phyloP scores from a whole-genome alignment of 257 asterid species.

The Rubia yunnanensis region DNA sequence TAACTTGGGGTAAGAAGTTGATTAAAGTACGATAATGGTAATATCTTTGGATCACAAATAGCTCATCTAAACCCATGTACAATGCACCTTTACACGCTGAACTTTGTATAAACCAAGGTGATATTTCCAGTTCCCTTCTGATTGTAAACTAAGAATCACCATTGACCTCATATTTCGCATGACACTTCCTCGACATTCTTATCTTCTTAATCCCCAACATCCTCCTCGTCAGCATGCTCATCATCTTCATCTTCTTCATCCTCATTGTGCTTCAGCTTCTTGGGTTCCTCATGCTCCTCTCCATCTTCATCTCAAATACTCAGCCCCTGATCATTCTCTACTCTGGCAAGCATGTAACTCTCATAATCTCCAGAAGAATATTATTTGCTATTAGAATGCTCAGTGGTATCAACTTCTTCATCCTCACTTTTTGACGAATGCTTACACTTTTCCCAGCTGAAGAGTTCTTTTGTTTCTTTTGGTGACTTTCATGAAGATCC shows the following conservation, averaged over 20 bases:
- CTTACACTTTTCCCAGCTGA: conserved; percentile 48
- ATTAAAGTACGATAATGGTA: too few relatives aligned
- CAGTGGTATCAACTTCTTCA: conserved; percentile 35
- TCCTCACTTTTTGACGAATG: conserved; percentile 27
- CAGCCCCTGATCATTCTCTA: conserved; percentile 44
- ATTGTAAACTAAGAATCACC: conserved; percentile 12
- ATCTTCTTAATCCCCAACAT: conserved; percentile 43
- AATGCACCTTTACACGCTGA: background rate
- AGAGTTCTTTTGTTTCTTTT: conserved; percentile 51
- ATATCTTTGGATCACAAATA: too few relatives aligned
- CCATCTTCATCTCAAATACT: conserved; percentile 19
- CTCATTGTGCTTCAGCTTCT: conserved; percentile 26
- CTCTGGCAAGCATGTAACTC: conserved; percentile 21
- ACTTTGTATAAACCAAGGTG: background rate
- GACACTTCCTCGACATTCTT: conserved; percentile 22
- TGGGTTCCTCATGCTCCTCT: conserved; percentile 30
- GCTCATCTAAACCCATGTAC: conserved; percentile 4
- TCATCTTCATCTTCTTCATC: conserved; percentile 56
- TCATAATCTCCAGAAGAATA: conserved; percentile 38
- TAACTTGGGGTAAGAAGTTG: conserved; percentile 6
- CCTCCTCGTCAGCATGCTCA: conserved; percentile 74
- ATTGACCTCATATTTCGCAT: conserved; percentile 35
- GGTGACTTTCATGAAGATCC: conserved; percentile 38
- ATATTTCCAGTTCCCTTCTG: background rate
- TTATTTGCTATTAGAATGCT: conserved; percentile 27